These are phyloP conservation scores for Letharia lupina DNA, from an alignment of 495 filamentous ascomycete species.

Conservation along the genomic window DNA sequence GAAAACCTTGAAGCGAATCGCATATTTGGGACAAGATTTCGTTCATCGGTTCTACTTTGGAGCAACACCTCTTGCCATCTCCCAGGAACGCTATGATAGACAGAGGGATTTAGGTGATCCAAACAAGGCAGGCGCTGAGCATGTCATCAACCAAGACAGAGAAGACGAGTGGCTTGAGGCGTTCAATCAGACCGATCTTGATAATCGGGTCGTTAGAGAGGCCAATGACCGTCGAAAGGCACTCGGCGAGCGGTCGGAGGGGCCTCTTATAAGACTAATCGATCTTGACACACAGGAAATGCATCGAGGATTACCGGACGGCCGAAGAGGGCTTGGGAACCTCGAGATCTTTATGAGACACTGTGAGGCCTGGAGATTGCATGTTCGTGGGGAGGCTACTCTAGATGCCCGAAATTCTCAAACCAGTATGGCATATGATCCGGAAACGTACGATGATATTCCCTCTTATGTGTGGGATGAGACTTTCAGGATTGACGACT, in stretches of 20 bases:
- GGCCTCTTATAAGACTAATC: constrained; percentile 15
- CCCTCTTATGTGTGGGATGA: constrained; percentile 28
- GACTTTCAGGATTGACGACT: constrained; percentile 9
- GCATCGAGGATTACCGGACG: constrained; percentile 20
- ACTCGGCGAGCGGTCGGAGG: background rate
- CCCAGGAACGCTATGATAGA: constrained; percentile 10
- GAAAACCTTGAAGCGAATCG: constrained; percentile 31
- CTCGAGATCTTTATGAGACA: constrained; percentile 32
- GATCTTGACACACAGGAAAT: constrained; percentile 20
- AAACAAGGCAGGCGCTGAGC: background rate
- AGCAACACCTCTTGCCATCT: constrained; percentile 9
- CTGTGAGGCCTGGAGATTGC: constrained; percentile 30
- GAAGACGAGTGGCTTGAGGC: constrained; percentile 3
- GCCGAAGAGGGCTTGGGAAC: constrained; percentile 23
- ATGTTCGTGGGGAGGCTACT: constrained; percentile 20
- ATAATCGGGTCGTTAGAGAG: background rate
- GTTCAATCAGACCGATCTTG: background rate
- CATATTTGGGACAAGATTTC: constrained; percentile 27
- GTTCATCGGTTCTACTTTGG: constrained; percentile 26
- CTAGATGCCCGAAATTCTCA: background rate
- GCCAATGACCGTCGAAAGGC: constrained; percentile 5
- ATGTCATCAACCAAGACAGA: background rate
- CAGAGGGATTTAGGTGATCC: constrained; percentile 1
- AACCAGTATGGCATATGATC: constrained; percentile 16
- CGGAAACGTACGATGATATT: constrained; percentile 26